Percentiles rank a stretch among this genome's conserved stretches.
Evolutionary conservation across 768 basidiomycete species (phyloP).

Genomic region (Collybiopsis confluens): DNA sequence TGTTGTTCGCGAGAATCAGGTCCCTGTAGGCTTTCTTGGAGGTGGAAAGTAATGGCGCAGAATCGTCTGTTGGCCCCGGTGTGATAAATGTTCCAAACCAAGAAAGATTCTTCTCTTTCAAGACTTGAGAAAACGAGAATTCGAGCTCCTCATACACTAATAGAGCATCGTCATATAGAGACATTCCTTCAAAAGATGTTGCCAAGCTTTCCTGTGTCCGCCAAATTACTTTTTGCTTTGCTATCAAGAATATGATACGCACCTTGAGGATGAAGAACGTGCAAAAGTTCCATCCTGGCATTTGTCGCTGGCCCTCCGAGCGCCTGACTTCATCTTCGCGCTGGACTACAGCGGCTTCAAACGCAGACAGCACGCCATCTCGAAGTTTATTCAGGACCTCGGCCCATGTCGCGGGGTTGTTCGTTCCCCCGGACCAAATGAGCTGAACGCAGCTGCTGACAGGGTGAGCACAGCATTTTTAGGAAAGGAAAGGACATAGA

Average conservation of each 20-base stretch:
- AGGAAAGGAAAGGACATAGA: slow-evolving; percentile 3
- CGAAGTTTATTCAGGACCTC: slow-evolving; percentile 88
- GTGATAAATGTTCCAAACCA: slow-evolving; percentile 91
- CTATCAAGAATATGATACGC: too few relatives aligned
- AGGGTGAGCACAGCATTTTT: slow-evolving; percentile 14
- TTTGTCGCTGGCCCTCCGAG: slow-evolving; percentile 82
- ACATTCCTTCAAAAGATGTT: slow-evolving; percentile 86
- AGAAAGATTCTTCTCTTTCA: slow-evolving; percentile 78
- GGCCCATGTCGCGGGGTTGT: slow-evolving; percentile 80
- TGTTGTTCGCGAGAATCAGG: slow-evolving; percentile 82
- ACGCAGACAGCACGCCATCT: slow-evolving; percentile 80
- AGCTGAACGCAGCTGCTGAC: slow-evolving; percentile 72
- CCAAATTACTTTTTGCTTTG: slow-evolving; percentile 14
- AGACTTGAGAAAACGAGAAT: slow-evolving; percentile 67
- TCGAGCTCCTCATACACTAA: slow-evolving; percentile 91
- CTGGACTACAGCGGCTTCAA: slow-evolving; percentile 72
- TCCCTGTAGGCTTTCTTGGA: slow-evolving; percentile 84
- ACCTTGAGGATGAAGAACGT: slow-evolving; percentile 97
- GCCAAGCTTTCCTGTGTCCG: slow-evolving; percentile 83
- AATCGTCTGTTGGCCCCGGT: slow-evolving; percentile 68
- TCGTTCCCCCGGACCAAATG: slow-evolving; percentile 65
- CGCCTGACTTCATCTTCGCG: slow-evolving; percentile 89
- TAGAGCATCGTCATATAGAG: slow-evolving; percentile 84
- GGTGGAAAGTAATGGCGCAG: slow-evolving; percentile 71
- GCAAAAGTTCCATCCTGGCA: slow-evolving; percentile 99